These are phyloP conservation scores for Sedum album DNA, from an alignment of 164 flowering plant genomes.

Conservation along the genomic window DNA sequence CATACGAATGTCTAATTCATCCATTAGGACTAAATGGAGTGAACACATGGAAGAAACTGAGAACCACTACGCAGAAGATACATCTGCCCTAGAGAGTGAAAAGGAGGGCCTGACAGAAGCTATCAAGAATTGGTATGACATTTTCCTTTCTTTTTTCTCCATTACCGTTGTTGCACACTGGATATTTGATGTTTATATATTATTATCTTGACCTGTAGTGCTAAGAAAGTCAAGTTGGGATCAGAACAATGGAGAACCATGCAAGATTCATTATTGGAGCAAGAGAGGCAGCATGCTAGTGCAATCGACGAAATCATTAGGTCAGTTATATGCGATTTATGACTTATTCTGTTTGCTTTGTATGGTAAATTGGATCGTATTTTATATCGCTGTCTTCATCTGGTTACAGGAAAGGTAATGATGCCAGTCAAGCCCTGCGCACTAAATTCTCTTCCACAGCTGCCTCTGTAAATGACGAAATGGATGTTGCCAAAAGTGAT, in stretches of 20 bases:
- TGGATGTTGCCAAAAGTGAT: slow-evolving; percentile 4
- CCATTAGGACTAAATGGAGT: slow-evolving; percentile 36
- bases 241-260: neutral
- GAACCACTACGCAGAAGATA: slow-evolving; percentile 40
- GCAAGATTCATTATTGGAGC: neutral
- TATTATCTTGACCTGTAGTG: neutral
- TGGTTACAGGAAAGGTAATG: neutral
- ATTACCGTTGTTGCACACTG: neutral
- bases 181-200: neutral
- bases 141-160: neutral
- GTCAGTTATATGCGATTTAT: neutral
- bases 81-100: slow-evolving; percentile 12
- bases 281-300: neutral
- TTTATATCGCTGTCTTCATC: neutral
- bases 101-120: neutral
- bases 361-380: neutral
- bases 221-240: slow-evolving; percentile 4
- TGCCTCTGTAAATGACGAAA: neutral
- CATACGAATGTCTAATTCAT: slow-evolving; percentile 40
- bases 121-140: neutral
- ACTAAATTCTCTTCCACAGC: slow-evolving; percentile 3
- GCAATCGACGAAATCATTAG: neutral
- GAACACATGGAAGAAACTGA: slow-evolving; percentile 35
- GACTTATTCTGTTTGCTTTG: neutral
- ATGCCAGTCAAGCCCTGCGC: neutral